phyloP scores from a whole-genome alignment of 2,329 filamentous ascomycete genomes.

The Didymella arachidicola region DNA sequence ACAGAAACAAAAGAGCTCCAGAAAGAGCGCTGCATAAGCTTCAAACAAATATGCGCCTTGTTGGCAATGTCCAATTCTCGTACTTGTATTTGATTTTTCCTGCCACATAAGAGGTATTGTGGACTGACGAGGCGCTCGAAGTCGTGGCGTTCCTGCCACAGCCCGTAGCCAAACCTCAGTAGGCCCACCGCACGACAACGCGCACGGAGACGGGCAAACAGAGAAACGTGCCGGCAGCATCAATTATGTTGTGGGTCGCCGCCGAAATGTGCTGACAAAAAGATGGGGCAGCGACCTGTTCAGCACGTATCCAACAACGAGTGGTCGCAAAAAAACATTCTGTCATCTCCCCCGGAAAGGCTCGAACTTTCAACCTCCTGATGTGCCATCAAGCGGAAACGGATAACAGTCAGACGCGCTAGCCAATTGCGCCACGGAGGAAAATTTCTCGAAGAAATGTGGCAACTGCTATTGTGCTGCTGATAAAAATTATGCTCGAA shows the following conservation, averaged over 20 bases:
- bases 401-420: constrained; percentile 66
- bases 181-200: not conserved
- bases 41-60: too few relatives aligned
- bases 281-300: not conserved
- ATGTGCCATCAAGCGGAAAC: constrained; percentile 22
- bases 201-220: not conserved
- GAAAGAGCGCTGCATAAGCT: too few relatives aligned
- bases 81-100: too few relatives aligned
- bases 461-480: too few relatives aligned
- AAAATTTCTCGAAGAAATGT: constrained; percentile 7
- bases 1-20: too few relatives aligned
- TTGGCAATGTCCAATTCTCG: too few relatives aligned
- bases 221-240: not conserved
- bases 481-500: not conserved
- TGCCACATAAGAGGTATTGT: not conserved
- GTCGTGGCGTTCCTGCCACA: not conserved
- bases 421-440: constrained; percentile 58
- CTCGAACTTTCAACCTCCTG: constrained; percentile 27
- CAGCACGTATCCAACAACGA: not conserved
- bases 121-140: too few relatives aligned
- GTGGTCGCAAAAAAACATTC: not conserved
- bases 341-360: constrained; percentile 25
- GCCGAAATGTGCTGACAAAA: not conserved
- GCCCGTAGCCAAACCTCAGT: not conserved
- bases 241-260: not conserved